Conservation (phyloP, 2,329 filamentous ascomycete species). For the Aspergillus arachidicola region DNA sequence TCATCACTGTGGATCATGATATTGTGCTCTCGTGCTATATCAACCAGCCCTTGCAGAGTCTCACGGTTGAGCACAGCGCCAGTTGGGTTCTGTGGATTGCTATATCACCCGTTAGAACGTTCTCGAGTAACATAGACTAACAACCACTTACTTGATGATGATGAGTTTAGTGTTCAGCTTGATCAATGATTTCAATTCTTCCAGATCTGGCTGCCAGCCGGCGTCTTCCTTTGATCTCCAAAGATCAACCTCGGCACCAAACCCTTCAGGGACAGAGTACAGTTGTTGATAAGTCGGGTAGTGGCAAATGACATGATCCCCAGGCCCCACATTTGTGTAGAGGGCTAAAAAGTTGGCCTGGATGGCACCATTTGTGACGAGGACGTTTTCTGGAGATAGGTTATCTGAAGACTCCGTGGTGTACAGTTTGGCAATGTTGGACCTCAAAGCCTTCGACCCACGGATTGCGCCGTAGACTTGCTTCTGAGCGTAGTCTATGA, state of each 20-base stretch:
- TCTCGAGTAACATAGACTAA: background rate
- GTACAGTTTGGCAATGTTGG: constrained; percentile 35
- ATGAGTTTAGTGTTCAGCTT: constrained; percentile 57
- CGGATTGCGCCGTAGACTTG: constrained; percentile 32
- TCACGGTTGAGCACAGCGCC: constrained; percentile 66
- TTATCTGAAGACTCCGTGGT: constrained; percentile 55
- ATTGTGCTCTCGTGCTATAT: constrained; percentile 61
- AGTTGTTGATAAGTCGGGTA: constrained; percentile 87
- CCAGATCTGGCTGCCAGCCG: constrained; percentile 67
- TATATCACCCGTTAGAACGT: constrained; percentile 6
- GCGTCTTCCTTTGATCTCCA: constrained; percentile 71
- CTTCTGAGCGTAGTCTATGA: constrained; percentile 28
- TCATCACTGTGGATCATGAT: constrained; percentile 75
- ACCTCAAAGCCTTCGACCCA: constrained; percentile 28
- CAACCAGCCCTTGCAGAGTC: constrained; percentile 62
- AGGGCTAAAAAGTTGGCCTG: constrained; percentile 81
- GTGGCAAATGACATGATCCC: constrained; percentile 83
- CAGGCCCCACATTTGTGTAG: constrained; percentile 70
- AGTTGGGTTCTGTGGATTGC: constrained; percentile 80
- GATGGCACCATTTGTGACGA: constrained; percentile 80
- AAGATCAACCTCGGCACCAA: constrained; percentile 75
- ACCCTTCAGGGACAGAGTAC: constrained; percentile 71
- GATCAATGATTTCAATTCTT: constrained; percentile 67
- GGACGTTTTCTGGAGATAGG: constrained; percentile 63
- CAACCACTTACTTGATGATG: constrained; percentile 56